These are phyloP conservation scores for Pseudoturritis turrita DNA, from an alignment of 345 rosid species.

Conservation along the genomic window DNA sequence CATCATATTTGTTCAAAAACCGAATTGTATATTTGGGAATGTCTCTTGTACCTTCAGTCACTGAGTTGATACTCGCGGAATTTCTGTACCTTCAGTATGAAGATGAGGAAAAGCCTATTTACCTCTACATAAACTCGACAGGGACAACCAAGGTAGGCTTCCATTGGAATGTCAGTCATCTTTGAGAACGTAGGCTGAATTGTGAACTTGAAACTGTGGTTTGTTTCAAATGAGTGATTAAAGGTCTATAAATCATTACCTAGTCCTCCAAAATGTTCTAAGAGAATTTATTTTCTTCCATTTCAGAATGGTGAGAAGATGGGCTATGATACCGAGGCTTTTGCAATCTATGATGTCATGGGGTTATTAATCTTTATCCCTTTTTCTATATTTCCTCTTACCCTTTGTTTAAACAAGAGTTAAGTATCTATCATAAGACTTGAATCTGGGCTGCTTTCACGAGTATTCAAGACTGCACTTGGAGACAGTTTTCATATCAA, in stretches of 20 bases:
- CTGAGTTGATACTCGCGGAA: slow-evolving; percentile 75
- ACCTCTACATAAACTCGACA: slow-evolving; percentile 87
- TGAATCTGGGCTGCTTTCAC: neutral
- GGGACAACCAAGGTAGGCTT: slow-evolving; percentile 78
- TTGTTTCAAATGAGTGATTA: neutral
- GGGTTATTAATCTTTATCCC: slow-evolving; percentile 39
- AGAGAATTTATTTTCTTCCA: slow-evolving; percentile 2
- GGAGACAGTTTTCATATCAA: neutral
- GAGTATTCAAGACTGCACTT: neutral
- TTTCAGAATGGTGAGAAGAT: slow-evolving; percentile 51
- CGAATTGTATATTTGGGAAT: slow-evolving; percentile 92
- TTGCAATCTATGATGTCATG: slow-evolving; percentile 90
- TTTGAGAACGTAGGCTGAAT: neutral
- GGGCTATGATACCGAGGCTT: slow-evolving; percentile 91
- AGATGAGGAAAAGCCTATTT: slow-evolving; percentile 79
- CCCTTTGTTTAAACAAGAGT: neutral
- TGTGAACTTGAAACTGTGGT: neutral
- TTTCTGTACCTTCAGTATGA: slow-evolving; percentile 90
- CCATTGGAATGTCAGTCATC: neutral
- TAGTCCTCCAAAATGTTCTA: neutral
- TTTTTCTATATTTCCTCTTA: slow-evolving; percentile 7
- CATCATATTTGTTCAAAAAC: slow-evolving; percentile 74
- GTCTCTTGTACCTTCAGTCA: slow-evolving; percentile 91
- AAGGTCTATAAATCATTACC: neutral
- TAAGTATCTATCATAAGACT: neutral